Evolutionary conservation across 2,329 filamentous ascomycete species (phyloP).

Genomic region (Pseudopithomyces maydicus): DNA sequence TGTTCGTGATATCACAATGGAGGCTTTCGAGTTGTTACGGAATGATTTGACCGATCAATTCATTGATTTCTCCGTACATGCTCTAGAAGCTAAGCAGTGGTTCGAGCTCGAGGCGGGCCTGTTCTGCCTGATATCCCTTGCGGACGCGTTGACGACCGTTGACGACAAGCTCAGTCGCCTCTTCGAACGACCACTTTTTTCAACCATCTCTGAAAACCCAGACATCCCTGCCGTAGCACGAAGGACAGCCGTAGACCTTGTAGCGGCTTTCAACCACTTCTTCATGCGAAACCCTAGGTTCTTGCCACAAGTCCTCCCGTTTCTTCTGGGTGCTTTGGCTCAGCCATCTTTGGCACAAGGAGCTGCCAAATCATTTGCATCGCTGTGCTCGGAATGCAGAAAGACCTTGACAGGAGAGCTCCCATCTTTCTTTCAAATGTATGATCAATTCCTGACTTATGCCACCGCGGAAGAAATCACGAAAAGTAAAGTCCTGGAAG

Average conservation of each 20-base stretch:
- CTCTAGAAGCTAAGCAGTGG: constrained; percentile 52
- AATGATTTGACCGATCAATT: constrained; percentile 53
- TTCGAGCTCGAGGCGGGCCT: constrained; percentile 57
- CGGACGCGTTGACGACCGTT: constrained; percentile 66
- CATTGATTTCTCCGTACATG: constrained; percentile 49
- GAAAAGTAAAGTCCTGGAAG: constrained; percentile 75
- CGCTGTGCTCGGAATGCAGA: constrained; percentile 77
- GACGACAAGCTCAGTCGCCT: constrained; percentile 66
- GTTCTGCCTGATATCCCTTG: constrained; percentile 69
- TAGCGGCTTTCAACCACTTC: constrained; percentile 76
- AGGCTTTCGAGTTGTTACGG: constrained; percentile 65
- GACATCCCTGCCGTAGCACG: constrained; percentile 66
- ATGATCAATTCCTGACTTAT: constrained; percentile 65
- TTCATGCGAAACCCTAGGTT: constrained; percentile 72
- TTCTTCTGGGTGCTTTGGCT: constrained; percentile 73
- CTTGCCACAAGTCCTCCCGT: constrained; percentile 72
- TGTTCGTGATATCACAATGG: constrained; percentile 77
- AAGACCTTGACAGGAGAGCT: constrained; percentile 70
- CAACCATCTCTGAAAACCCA: constrained; percentile 49
- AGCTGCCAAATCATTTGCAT: constrained; percentile 75
- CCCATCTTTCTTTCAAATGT: constrained; percentile 72
- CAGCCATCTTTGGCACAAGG: constrained; percentile 66
- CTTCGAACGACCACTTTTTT: constrained; percentile 67
- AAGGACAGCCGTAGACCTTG: constrained; percentile 70
- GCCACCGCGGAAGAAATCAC: constrained; percentile 69